These are phyloP conservation scores for Lachnellula suecica DNA, from an alignment of 2,329 filamentous ascomycete species.

Conservation along the genomic window DNA sequence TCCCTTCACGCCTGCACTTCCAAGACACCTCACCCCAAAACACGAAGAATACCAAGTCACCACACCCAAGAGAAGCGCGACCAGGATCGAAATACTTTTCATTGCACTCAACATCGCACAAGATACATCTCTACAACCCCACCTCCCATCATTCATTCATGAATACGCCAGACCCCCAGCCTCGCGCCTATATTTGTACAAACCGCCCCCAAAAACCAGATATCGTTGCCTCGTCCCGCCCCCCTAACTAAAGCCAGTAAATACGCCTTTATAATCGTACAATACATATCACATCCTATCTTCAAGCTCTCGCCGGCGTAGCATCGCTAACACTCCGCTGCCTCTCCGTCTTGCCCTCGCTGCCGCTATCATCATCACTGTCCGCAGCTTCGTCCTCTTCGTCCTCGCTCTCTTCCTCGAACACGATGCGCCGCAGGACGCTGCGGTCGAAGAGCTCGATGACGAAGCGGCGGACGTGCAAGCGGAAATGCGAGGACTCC, in stretches of 20 bases:
- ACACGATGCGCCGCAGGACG: conserved; percentile 80
- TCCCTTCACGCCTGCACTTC: neutral
- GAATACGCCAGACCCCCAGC: neutral
- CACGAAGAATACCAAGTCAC: neutral
- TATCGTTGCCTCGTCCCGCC: neutral
- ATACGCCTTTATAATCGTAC: conserved; percentile 22
- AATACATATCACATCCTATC: conserved; percentile 10
- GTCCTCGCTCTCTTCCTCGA: conserved; percentile 56
- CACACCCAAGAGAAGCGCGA: neutral
- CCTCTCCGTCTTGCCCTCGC: conserved; percentile 47
- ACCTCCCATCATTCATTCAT: neutral
- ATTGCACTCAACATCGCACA: neutral
- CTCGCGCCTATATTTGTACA: conserved; percentile 1
- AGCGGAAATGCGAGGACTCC: conserved; percentile 84
- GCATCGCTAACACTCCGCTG: conserved; percentile 51
- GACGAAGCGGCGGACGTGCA: conserved; percentile 84
- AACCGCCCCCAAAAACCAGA: neutral
- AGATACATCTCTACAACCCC: neutral
- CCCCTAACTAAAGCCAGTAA: conserved; percentile 9
- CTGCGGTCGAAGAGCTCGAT: conserved; percentile 93
- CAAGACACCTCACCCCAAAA: too few relatives aligned
- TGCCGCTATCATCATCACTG: conserved; percentile 42
- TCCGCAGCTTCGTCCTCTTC: conserved; percentile 36
- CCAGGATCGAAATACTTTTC: neutral
- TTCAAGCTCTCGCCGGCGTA: neutral